Evolutionary conservation across 495 filamentous ascomycete genomes (phyloP), one percentile per base, ranked within the genome.

Genomic region (Parachaetomium inaequale): DNA sequence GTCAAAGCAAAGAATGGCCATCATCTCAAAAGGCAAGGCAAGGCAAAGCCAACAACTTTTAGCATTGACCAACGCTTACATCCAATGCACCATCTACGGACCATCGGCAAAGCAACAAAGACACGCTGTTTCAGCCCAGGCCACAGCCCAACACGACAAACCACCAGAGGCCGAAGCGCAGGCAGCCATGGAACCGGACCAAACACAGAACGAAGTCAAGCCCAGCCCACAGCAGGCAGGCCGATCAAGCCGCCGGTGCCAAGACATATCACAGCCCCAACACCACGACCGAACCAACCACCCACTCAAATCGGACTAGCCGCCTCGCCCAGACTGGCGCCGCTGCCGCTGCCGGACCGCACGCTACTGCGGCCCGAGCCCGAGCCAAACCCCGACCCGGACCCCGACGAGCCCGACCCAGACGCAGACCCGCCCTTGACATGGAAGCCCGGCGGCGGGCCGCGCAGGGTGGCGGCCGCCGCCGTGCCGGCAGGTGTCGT

Each of bases 321-420:
- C 7, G 65, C 69, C 57, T 72, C 71, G 46, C 53, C 58, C 15
- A 66, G 32, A 40, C 71, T 74, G 19, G 66, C 70, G 12, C 70
- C 68, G 42, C 73, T 74, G 10, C 72, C 71, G 21, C 68, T 72
- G n/a, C 70, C 72, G 14, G 73, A 74, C 34, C 73, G 70, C 52
- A 74, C 69, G 53, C 72, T 75, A 60, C 72, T 75, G 57, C 71
- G 68, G 14, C 68, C 73, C 11, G 71, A 74, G 10, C 64, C 70
- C 19, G 64, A 57, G 17, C 66, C 66, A 3, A 65, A 70, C 6
- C 66, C 68, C 8, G 65, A 69, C 17, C 57, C 69, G 5, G 69
- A 69, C 11, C 32, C 53, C 25, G 38, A 45, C 26, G 55, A 57
- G 12, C 38, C 38, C 25, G 68, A 73, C 4, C 68, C 72, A 0